A percentile compares a stretch with the other conserved stretches of the same genome.
These are phyloP conservation scores for Pichia exigua DNA, from an alignment of 805 yeast genomes.

Conservation along the genomic window DNA sequence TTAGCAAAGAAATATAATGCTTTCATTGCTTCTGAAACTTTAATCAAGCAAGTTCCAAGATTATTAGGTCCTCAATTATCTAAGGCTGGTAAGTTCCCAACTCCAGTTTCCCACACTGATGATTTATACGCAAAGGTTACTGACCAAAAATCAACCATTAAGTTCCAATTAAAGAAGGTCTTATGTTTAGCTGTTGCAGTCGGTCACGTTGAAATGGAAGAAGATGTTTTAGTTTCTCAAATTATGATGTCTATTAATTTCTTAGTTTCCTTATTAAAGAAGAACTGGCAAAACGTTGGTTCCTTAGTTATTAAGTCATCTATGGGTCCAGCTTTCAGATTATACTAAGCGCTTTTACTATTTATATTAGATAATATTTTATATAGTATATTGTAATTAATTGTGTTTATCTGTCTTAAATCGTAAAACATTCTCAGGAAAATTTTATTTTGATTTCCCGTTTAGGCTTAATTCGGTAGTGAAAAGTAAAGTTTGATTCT, in stretches of 20 bases:
- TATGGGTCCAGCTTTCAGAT: conserved; percentile 99
- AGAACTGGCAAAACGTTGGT: conserved; percentile 99
- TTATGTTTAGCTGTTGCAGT: conserved; percentile 99
- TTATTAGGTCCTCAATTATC: conserved; percentile 99
- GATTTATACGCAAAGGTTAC: conserved; percentile 92
- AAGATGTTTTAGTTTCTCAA: conserved; percentile 93
- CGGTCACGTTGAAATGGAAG: conserved; percentile 99
- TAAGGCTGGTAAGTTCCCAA: conserved; percentile 99
- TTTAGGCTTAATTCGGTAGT: neutral
- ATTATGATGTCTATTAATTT: conserved; percentile 98
- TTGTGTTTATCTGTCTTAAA: neutral
- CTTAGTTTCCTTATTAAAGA: conserved; percentile 97
- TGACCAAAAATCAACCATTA: conserved; percentile 98
- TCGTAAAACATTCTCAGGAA: too few species aligned
- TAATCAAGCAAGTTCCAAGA: conserved; percentile 99
- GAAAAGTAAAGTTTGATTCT: too few species aligned
- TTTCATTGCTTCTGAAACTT: conserved; percentile 97
- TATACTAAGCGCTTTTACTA: conserved; percentile 59
- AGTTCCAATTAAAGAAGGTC: conserved; percentile 99
- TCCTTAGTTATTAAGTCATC: conserved; percentile 97
- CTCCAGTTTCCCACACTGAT: conserved; percentile 99
- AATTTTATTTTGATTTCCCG: neutral
- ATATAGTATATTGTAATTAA: neutral
- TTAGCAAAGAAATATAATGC: conserved; percentile 99
- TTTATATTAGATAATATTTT: neutral